phyloP scores from a whole-genome alignment of 176 grass and related monocot species.

The Oryza australiensis region DNA sequence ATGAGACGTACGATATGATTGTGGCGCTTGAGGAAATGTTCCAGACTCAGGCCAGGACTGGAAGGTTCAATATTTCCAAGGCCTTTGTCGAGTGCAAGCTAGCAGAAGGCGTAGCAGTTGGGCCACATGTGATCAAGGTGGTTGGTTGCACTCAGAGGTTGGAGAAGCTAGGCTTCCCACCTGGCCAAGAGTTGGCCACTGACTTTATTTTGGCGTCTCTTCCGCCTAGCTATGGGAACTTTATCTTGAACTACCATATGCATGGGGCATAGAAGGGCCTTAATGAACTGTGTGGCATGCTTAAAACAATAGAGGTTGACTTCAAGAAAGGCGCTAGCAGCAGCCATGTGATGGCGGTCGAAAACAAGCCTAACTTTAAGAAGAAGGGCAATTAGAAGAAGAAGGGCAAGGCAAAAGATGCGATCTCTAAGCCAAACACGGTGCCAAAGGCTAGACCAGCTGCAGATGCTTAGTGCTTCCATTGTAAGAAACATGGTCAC shows the following conservation, averaged over 20 bases:
- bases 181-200: not conserved
- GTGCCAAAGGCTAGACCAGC: too few relatives aligned
- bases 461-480: too few relatives aligned
- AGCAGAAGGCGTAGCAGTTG: not conserved
- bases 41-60: not conserved
- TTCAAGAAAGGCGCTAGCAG: not conserved
- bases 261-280: not conserved
- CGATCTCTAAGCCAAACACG: too few relatives aligned
- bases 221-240: not conserved
- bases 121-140: not conserved
- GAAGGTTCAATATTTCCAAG: not conserved
- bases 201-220: not conserved
- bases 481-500: too few relatives aligned
- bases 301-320: not conserved
- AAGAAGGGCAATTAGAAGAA: too few relatives aligned
- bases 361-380: not conserved
- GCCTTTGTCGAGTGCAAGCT: too few relatives aligned
- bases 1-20: too few relatives aligned
- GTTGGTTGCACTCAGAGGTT: not conserved
- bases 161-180: not conserved
- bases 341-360: not conserved
- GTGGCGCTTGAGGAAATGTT: too few relatives aligned
- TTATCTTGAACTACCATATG: constrained; percentile 1
- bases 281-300: not conserved
- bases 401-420: too few relatives aligned